phyloP scores from a whole-genome alignment of 768 basidiomycete species.

The Trametes elegans region DNA sequence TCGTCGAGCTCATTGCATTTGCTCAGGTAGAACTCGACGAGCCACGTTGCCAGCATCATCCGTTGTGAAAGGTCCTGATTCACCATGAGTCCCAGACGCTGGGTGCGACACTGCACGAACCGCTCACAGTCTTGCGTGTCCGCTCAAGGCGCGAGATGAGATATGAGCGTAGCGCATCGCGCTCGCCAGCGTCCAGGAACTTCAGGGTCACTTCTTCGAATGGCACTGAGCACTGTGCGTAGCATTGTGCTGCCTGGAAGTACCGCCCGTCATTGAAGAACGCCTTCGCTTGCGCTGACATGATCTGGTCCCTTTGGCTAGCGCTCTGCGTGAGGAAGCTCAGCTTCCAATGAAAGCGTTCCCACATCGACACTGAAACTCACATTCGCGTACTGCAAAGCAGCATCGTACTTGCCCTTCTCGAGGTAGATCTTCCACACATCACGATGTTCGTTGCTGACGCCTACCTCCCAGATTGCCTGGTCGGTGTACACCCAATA shows the following conservation, averaged over 20 bases:
- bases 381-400: constrained; percentile 82
- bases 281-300: constrained; percentile 78
- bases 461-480: constrained; percentile 83
- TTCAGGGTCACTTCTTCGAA: constrained; percentile 93
- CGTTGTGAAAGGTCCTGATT: constrained; percentile 88
- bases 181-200: constrained; percentile 86
- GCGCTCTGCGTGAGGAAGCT: constrained; percentile 53
- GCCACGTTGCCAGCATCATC: constrained; percentile 98
- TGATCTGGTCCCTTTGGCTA: constrained; percentile 81
- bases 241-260: constrained; percentile 90
- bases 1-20: constrained; percentile 98
- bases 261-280: constrained; percentile 79
- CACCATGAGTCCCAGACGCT: neutral
- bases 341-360: neutral
- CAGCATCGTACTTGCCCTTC: constrained; percentile 72
- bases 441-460: constrained; percentile 87
- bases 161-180: constrained; percentile 89
- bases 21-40: constrained; percentile 94
- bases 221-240: constrained; percentile 80
- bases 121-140: constrained; percentile 73
- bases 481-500: constrained; percentile 93
- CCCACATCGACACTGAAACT: neutral
- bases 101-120: no score
- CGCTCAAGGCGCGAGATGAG: constrained; percentile 84
- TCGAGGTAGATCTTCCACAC: constrained; percentile 91